Base-by-base conservation (phyloP, 139 green algal genomes). In the Closterium sp. region DNA sequence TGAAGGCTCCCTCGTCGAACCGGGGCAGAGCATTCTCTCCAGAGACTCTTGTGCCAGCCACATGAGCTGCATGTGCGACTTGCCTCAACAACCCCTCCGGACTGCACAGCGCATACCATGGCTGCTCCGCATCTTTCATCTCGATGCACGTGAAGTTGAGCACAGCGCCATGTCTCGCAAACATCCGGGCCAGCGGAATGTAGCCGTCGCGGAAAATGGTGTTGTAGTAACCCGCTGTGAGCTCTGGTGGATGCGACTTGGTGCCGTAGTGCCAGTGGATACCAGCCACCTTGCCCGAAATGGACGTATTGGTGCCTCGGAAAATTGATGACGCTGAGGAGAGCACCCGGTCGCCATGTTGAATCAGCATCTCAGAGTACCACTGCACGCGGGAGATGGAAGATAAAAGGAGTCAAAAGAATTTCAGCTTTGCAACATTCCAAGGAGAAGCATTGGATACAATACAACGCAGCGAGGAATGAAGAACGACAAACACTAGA, bases 191-290 rank as follows among this genome's bases (percentile, higher is more conserved):
- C 85, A 98, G 95, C 31, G 94, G 91, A 34, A 91, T 86, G 94
- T 98, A 98, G 28, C 98, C 98, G 92, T 99, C 95, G 9, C 91
- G 85, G 88, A 97, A 94, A 3, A 96, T 93, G 43, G 97, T 99
- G 96, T 99, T 99, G 96, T 99, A 99, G 96, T 99, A 99, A 0
- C 98, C 98, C 3, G 98, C 98, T 0, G 98, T 99, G 10, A 98
- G 94, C 96, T 99, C 98, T 33, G 98, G 97, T 5, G 98, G 97
- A 92, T 99, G 98, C 10, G 97, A 96, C 3, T 96, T 93, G n/a
- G 94, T 96, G 91, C 98, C 98, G 95, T 98, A 99, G 96, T 98
- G 99, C 98, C 98, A 99, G 95, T 99, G 98, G 93, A 99, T 98
- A 34, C 98, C 98, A 0, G 98, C 97, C 12, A 94, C 86, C 88